A percentile compares a stretch with the other conserved stretches of the same genome.
Conservation (phyloP, 768 basidiomycete species). For the Termitomyces sp. region DNA sequence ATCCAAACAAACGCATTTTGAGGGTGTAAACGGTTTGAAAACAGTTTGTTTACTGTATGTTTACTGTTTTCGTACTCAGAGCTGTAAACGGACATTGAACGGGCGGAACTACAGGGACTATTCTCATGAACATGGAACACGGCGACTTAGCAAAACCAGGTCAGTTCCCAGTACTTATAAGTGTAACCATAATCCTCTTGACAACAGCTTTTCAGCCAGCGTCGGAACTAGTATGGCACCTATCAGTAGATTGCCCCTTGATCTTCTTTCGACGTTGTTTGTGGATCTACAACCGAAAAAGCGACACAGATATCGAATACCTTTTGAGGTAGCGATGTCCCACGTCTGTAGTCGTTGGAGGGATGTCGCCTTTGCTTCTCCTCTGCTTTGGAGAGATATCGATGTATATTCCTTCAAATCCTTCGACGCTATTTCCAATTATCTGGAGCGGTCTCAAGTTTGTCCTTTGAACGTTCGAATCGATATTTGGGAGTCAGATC, state of each 20-base stretch:
- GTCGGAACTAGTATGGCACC: background rate
- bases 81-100: too few relatives aligned
- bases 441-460: conserved; percentile 24
- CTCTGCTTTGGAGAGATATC: conserved; percentile 34
- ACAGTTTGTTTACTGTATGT: too few relatives aligned
- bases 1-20: too few relatives aligned
- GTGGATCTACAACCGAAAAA: conserved; percentile 15
- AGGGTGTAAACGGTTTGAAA: too few relatives aligned
- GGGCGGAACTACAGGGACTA: background rate
- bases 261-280: conserved; percentile 25
- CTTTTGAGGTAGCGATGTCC: conserved; percentile 31
- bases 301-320: conserved; percentile 17
- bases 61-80: too few relatives aligned
- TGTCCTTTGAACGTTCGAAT: conserved; percentile 24
- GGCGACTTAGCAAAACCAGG: background rate
- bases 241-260: conserved; percentile 21
- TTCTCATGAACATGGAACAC: background rate
- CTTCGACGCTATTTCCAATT: conserved; percentile 16
- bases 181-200: background rate
- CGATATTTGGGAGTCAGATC: conserved; percentile 23
- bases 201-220: background rate
- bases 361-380: conserved; percentile 25
- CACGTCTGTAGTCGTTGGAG: conserved; percentile 41
- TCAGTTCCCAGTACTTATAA: background rate
- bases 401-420: conserved; percentile 23